Percentiles rank a stretch among this genome's conserved stretches.
These are phyloP conservation scores for Boletellus deceptivus DNA, from an alignment of 1,284 basidiomycete species.

Conservation along the genomic window DNA sequence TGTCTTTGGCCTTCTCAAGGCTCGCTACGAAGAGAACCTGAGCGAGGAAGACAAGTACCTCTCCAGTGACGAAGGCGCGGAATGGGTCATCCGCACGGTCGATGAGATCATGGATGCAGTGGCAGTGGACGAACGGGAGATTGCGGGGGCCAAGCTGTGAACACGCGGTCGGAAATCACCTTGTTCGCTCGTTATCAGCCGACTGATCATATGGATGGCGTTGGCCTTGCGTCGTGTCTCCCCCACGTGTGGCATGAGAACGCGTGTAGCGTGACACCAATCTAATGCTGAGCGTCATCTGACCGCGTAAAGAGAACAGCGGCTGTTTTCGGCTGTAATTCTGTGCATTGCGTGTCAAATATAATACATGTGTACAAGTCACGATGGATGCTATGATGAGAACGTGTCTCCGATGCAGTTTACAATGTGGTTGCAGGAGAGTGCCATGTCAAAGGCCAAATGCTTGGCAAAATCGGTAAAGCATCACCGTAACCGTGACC, in stretches of 20 bases:
- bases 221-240: slow-evolving; percentile 32
- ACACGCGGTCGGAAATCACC: slow-evolving; percentile 21
- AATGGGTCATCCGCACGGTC: slow-evolving; percentile 88
- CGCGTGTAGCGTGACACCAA: slow-evolving; percentile 30
- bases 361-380: slow-evolving; percentile 34
- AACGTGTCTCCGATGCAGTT: slow-evolving; percentile 30
- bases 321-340: slow-evolving; percentile 21
- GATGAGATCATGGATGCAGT: slow-evolving; percentile 79
- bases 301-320: slow-evolving; percentile 20
- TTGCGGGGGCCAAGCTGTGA: slow-evolving; percentile 61
- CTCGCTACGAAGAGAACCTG: slow-evolving; percentile 57
- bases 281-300: slow-evolving; percentile 18
- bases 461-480: slow-evolving; percentile 72
- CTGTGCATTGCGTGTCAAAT: slow-evolving; percentile 31
- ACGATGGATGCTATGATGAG: slow-evolving; percentile 29
- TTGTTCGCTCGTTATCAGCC: slow-evolving; percentile 31
- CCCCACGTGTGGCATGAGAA: slow-evolving; percentile 33
- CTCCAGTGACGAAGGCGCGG: slow-evolving; percentile 83
- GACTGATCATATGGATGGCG: slow-evolving; percentile 29
- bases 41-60: slow-evolving; percentile 84
- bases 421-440: slow-evolving; percentile 34
- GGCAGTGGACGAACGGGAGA: slow-evolving; percentile 45
- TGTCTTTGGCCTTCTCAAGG: slow-evolving; percentile 91
- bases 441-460: slow-evolving; percentile 56
- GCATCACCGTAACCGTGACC: slow-evolving; percentile 77